Percentiles rank a stretch among this genome's conserved stretches.
Conservation (phyloP, 352 stramenopile genomes). For the Plasmopara muralis region DNA sequence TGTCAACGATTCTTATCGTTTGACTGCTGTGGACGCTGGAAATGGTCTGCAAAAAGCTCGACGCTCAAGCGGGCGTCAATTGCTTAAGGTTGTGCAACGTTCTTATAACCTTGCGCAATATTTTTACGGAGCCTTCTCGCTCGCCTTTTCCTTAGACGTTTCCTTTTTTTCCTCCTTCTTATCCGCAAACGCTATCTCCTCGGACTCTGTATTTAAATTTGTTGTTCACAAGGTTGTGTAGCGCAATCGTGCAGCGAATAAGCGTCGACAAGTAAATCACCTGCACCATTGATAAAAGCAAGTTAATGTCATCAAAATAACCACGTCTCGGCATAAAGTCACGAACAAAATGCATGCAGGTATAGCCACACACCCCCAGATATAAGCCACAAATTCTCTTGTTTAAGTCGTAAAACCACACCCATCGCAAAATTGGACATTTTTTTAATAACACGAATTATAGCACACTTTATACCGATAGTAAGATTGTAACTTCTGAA, state of each 20-base stretch:
- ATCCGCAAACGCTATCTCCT: constrained; percentile 63
- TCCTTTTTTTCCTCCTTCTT: constrained; percentile 72
- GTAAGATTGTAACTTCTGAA: too few species aligned
- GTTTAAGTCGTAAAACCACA: too few species aligned
- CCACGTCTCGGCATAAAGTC: background rate
- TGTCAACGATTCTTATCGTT: background rate
- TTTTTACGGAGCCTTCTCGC: constrained; percentile 37
- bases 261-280: constrained; percentile 96
- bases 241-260: constrained; percentile 96
- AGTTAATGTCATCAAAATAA: background rate
- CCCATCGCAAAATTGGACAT: too few species aligned
- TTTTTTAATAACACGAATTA: too few species aligned
- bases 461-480: too few species aligned
- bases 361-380: too few species aligned
- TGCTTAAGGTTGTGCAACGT: too few species aligned
- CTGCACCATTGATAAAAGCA: constrained; percentile 20
- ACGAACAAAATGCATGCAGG: constrained; percentile 96
- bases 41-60: too few species aligned
- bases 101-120: too few species aligned
- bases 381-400: too few species aligned
- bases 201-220: constrained; percentile 94
- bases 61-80: too few species aligned
- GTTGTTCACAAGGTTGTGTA: constrained; percentile 99
- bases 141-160: constrained; percentile 33
- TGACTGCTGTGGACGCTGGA: background rate